Conservation (phyloP, 2,329 filamentous ascomycete genomes). For the Xenoacremonium recifei region DNA sequence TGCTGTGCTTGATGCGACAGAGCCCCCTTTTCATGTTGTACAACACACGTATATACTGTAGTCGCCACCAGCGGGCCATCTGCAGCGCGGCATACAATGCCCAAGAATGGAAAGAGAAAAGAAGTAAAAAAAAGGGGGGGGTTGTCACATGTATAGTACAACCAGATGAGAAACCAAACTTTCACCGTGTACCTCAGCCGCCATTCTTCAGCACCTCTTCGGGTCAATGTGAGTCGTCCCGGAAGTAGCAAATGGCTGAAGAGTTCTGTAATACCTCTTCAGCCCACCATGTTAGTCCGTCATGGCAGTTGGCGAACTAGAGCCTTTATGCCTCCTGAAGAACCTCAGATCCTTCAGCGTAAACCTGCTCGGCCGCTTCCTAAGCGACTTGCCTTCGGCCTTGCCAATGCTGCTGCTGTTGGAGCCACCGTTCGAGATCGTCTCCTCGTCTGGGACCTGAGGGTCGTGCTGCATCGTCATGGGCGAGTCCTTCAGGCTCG, state of each 20-base stretch:
- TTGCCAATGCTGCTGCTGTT: slow-evolving; percentile 44
- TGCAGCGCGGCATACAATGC: slow-evolving; percentile 10
- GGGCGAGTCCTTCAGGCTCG: slow-evolving; percentile 31
- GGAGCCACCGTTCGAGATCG: slow-evolving; percentile 29
- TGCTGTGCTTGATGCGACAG: no score
- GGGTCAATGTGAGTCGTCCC: background rate
- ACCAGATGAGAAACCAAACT: slow-evolving; percentile 1
- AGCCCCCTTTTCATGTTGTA: slow-evolving; percentile 20
- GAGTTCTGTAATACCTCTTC: slow-evolving; percentile 20
- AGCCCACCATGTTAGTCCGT: slow-evolving; percentile 33
- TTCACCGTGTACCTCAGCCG: background rate
- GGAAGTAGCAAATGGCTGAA: slow-evolving; percentile 5
- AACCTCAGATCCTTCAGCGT: slow-evolving; percentile 60
- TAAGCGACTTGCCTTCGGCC: slow-evolving; percentile 49
- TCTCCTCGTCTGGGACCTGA: slow-evolving; percentile 27
- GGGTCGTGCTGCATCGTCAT: slow-evolving; percentile 24
- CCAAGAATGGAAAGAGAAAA: slow-evolving; percentile 6
- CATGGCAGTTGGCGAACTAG: slow-evolving; percentile 31
- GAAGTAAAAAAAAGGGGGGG: no score
- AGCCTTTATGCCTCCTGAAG: slow-evolving; percentile 52
- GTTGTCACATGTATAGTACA: slow-evolving; percentile 9
- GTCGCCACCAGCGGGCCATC: slow-evolving; percentile 11
- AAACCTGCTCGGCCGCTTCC: slow-evolving; percentile 63
- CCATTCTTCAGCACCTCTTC: background rate
- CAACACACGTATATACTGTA: slow-evolving; percentile 25